A percentile compares a stretch with the other conserved stretches of the same genome.
Evolutionary conservation across 441 rosid genomes (phyloP).

Genomic region (Arabidopsis lyrata): DNA sequence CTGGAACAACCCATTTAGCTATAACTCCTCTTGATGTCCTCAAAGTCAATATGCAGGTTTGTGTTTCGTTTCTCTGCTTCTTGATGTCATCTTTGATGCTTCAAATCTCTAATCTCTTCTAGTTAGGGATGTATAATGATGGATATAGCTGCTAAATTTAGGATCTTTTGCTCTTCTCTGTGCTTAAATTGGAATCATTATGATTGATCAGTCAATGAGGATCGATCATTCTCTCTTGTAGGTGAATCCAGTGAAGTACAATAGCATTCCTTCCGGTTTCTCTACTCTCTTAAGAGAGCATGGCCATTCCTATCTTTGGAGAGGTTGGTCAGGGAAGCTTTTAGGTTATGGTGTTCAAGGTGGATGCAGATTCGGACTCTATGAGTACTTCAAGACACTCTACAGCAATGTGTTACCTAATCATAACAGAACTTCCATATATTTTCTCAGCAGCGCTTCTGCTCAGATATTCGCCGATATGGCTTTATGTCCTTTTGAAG

Average conservation of each 20-base stretch:
- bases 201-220: conserved; percentile 13
- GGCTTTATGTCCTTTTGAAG: conserved; percentile 83
- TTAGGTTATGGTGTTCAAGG: conserved; percentile 85
- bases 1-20: conserved; percentile 74
- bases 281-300: conserved; percentile 65
- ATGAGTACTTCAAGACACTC: conserved; percentile 73
- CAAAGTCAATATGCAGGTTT: conserved; percentile 86
- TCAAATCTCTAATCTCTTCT: conserved; percentile 2
- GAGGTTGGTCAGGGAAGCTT: conserved; percentile 82
- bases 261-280: conserved; percentile 63
- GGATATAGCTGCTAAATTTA: conserved; percentile 18
- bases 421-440: conserved; percentile 58
- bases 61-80: not conserved
- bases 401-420: conserved; percentile 64
- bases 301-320: conserved; percentile 74
- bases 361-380: conserved; percentile 77
- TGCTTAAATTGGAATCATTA: not conserved
- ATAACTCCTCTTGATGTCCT: conserved; percentile 83
- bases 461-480: conserved; percentile 79
- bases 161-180: conserved; percentile 16
- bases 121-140: conserved; percentile 17
- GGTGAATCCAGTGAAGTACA: conserved; percentile 75
- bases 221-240: conserved; percentile 38
- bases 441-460: conserved; percentile 81
- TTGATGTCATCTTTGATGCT: conserved; percentile 10